Conservation (phyloP, 495 filamentous ascomycete species). For the Cudoniella acicularis region DNA sequence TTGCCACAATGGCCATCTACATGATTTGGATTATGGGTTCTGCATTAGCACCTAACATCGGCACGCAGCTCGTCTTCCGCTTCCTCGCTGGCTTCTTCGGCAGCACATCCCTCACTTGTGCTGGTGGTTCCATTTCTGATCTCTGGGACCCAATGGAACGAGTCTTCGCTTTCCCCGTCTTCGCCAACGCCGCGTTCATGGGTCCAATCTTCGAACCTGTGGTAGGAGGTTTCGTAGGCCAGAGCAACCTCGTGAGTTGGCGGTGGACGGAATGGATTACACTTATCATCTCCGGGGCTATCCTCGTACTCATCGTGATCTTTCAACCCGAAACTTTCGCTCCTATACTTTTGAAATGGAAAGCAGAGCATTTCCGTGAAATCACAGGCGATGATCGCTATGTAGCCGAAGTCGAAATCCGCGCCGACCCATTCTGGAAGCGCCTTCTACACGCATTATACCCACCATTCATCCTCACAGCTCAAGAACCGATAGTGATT, state of each 20-base stretch:
- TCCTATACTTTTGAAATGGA: constrained; percentile 57
- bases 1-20: constrained; percentile 64
- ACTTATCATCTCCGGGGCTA: constrained; percentile 64
- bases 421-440: constrained; percentile 53
- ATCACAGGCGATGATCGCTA: constrained; percentile 63
- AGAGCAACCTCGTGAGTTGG: constrained; percentile 61
- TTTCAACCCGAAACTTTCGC: constrained; percentile 72
- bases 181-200: constrained; percentile 39
- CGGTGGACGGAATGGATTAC: constrained; percentile 77
- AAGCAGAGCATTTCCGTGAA: constrained; percentile 58
- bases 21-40: constrained; percentile 70
- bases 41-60: constrained; percentile 66
- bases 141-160: constrained; percentile 66
- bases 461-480: constrained; percentile 63
- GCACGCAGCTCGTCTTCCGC: constrained; percentile 63
- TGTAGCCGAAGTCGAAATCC: constrained; percentile 64
- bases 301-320: constrained; percentile 51
- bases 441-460: constrained; percentile 62
- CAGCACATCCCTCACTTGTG: constrained; percentile 72
- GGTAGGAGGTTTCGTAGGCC: constrained; percentile 66
- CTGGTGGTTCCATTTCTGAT: constrained; percentile 80
- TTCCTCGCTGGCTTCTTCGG: constrained; percentile 74
- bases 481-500: constrained; percentile 69
- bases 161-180: constrained; percentile 63
- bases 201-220: constrained; percentile 41